These are phyloP conservation scores for Blastomyces gilchristii DNA, from an alignment of 2,329 filamentous ascomycete species.

Conservation along the genomic window DNA sequence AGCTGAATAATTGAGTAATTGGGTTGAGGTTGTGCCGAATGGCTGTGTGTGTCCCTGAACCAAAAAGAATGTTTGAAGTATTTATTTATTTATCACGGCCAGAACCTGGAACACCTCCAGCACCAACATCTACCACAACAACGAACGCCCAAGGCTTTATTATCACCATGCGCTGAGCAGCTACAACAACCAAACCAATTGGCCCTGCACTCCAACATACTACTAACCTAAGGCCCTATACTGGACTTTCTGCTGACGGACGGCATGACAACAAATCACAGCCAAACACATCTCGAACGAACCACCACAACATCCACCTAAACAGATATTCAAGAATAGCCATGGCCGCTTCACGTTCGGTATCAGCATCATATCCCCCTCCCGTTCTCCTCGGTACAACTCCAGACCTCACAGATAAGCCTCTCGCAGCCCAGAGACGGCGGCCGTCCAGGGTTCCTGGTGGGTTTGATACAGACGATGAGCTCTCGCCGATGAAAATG, in stretches of 20 bases:
- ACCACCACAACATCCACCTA: background rate
- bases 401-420: background rate
- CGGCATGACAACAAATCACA: constrained; percentile 3
- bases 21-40: too few relatives aligned
- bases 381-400: constrained; percentile 5
- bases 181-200: background rate
- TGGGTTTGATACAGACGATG: constrained; percentile 5
- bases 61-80: too few relatives aligned
- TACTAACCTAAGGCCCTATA: background rate
- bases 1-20: too few relatives aligned
- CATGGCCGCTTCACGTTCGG: constrained; percentile 4
- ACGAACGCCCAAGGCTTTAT: background rate
- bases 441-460: constrained; percentile 3
- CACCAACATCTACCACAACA: background rate
- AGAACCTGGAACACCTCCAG: background rate
- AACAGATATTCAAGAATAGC: background rate
- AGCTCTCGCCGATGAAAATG: constrained; percentile 6
- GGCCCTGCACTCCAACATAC: background rate
- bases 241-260: background rate
- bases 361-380: background rate
- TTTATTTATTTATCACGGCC: too few relatives aligned
- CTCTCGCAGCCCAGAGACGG: background rate
- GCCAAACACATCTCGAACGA: background rate
- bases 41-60: too few relatives aligned
- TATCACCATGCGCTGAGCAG: background rate